Conservation (phyloP, 371 early-diverging fungal species). For the Rhizopus stolonifer region DNA sequence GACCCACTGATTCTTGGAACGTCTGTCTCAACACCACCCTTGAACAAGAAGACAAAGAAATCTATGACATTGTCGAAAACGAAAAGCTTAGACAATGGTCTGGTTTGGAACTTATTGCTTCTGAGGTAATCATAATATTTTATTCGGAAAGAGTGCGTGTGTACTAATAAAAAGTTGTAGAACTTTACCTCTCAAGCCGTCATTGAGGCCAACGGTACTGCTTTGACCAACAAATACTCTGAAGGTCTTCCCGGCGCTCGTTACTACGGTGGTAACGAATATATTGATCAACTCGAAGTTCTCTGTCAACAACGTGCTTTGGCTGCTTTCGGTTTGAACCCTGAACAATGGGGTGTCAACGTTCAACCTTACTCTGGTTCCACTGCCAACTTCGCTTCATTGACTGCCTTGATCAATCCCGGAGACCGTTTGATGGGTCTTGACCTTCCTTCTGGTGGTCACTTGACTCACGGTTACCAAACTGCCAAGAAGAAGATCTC, state of each 20-base stretch:
- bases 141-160: neutral
- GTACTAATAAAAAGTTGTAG: conserved; percentile 42
- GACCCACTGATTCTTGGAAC: conserved; percentile 60
- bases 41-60: conserved; percentile 87
- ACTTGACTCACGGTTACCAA: conserved; percentile 99
- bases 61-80: conserved; percentile 89
- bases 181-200: conserved; percentile 97
- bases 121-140: conserved; percentile 68
- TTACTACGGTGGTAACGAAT: conserved; percentile 96
- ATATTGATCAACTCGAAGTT: conserved; percentile 94
- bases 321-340: conserved; percentile 88
- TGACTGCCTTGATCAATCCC: conserved; percentile 93
- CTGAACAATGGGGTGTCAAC: conserved; percentile 98
- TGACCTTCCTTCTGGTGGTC: conserved; percentile 98
- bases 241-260: conserved; percentile 98
- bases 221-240: conserved; percentile 99
- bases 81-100: conserved; percentile 98
- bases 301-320: conserved; percentile 97
- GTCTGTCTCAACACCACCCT: conserved; percentile 74
- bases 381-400: conserved; percentile 98
- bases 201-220: conserved; percentile 97
- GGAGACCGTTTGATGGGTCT: conserved; percentile 95
- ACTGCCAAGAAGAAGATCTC: conserved; percentile 99
- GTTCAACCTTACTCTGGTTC: conserved; percentile 99
- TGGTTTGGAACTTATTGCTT: conserved; percentile 96